Percentiles rank a stretch among this genome's conserved stretches.
Conservation (phyloP, 2,329 filamentous ascomycete species). For the Phyllosticta citribraziliensis region DNA sequence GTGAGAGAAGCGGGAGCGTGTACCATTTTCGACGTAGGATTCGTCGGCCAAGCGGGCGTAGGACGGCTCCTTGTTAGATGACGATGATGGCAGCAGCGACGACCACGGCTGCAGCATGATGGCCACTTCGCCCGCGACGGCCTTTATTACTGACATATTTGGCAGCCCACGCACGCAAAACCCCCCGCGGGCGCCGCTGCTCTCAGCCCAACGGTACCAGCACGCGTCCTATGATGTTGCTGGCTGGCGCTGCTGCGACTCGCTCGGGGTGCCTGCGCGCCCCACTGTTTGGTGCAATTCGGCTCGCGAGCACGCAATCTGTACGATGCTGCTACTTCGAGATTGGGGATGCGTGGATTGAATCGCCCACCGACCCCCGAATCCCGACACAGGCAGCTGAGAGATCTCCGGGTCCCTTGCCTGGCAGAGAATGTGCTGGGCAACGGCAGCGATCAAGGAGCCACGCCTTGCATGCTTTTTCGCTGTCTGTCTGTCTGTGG, state of each 20-base stretch:
- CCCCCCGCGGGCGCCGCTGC: no score
- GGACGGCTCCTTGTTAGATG: background rate
- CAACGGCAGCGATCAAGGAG: background rate
- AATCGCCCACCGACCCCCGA: no score
- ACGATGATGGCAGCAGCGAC: background rate
- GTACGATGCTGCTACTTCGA: background rate
- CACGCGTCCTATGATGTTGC: background rate
- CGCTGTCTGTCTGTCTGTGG: background rate
- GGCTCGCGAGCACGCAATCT: background rate
- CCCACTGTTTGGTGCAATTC: background rate
- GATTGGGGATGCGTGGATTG: no score
- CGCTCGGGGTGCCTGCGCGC: background rate
- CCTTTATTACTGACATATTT: background rate
- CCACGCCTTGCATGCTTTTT: background rate
- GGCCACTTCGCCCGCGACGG: background rate
- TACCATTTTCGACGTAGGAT: background rate
- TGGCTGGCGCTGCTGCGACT: background rate
- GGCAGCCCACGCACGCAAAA: background rate
- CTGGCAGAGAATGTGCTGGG: background rate
- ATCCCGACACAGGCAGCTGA: no score
- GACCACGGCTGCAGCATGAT: background rate
- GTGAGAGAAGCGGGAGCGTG: background rate
- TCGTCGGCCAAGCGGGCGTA: background rate
- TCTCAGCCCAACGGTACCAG: no score
- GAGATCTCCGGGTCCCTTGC: background rate